Percentiles rank a stretch among this genome's conserved stretches.
Conservation (phyloP, 2,329 filamentous ascomycete genomes). For the Teratosphaeria destructans region DNA sequence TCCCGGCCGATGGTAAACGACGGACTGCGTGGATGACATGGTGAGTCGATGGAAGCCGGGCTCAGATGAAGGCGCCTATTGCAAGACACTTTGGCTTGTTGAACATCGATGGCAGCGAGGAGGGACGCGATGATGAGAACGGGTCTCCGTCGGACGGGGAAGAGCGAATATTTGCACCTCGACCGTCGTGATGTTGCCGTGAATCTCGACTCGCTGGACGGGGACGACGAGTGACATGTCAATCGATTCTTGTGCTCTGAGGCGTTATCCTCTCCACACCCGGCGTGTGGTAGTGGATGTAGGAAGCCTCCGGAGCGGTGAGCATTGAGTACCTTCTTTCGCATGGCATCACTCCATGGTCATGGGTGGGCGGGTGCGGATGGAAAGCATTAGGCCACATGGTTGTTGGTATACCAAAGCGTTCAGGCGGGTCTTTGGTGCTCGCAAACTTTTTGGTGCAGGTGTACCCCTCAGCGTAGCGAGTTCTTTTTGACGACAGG, state of each 20-base stretch:
- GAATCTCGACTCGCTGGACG: constrained; percentile 14
- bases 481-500: background rate
- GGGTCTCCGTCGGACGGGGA: constrained; percentile 2
- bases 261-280: background rate
- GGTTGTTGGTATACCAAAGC: background rate
- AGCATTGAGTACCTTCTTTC: background rate
- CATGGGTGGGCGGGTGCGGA: background rate
- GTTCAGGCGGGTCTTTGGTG: background rate
- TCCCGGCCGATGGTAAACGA: no score
- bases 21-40: no score
- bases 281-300: background rate
- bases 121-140: constrained; percentile 14
- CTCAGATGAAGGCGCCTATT: constrained; percentile 30
- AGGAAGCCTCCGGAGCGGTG: background rate
- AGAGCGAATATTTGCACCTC: constrained; percentile 9
- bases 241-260: background rate
- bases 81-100: constrained; percentile 55
- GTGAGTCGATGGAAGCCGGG: background rate
- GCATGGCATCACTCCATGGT: no score
- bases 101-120: constrained; percentile 34
- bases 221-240: background rate
- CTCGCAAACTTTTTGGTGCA: background rate
- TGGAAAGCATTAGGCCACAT: background rate
- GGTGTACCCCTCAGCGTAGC: constrained; percentile 2
- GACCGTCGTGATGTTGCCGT: constrained; percentile 10